Percentiles rank a stretch among this genome's conserved stretches.
Evolutionary conservation across 495 filamentous ascomycete species (phyloP).

Genomic region (Penicillium egyptiacum): DNA sequence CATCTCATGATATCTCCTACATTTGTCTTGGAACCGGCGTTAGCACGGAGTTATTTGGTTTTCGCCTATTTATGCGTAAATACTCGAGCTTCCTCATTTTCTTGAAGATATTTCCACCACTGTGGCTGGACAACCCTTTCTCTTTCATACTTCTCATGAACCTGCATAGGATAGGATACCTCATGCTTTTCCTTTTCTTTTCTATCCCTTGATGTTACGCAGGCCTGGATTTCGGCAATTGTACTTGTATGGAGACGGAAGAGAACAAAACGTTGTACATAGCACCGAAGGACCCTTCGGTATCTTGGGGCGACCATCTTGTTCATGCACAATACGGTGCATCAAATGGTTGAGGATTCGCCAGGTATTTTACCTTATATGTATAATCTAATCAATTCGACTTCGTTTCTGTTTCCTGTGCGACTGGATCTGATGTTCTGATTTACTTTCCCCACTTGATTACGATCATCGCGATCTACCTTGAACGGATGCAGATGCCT

Average conservation of each 20-base stretch:
- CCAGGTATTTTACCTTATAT: neutral
- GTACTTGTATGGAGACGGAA: constrained; percentile 4
- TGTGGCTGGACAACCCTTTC: constrained; percentile 1
- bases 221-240: neutral
- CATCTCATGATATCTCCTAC: constrained; percentile 6
- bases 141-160: neutral
- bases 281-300: neutral
- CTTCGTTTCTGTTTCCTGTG: neutral
- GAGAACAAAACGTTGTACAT: constrained; percentile 3
- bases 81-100: neutral
- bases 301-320: neutral
- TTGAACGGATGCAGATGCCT: neutral
- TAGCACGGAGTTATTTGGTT: neutral
- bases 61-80: neutral
- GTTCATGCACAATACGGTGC: neutral
- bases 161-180: neutral
- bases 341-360: neutral
- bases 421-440: neutral
- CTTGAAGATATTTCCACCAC: neutral
- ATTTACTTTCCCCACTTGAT: neutral
- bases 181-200: neutral
- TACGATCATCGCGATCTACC: neutral
- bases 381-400: constrained; percentile 1
- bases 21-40: constrained; percentile 4
- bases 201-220: neutral